phyloP scores from a whole-genome alignment of 1,139 yeast species.

The Diutina sp. region DNA sequence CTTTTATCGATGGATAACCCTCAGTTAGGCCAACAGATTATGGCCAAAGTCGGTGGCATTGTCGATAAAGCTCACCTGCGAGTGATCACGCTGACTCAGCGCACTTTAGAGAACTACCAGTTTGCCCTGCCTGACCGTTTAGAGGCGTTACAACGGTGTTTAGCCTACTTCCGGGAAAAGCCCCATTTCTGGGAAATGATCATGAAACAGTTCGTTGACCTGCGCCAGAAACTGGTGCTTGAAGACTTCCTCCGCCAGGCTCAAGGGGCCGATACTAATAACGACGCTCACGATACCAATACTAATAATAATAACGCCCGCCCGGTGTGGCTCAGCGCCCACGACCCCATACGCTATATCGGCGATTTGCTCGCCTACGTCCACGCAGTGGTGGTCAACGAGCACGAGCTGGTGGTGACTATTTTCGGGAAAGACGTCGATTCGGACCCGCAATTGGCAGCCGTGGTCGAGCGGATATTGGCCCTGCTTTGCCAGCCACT shows the following conservation, averaged over 20 bases:
- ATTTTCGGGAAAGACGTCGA: conserved; percentile 48
- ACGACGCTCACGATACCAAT: neutral
- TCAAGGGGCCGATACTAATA: conserved; percentile 14
- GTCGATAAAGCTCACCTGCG: conserved; percentile 41
- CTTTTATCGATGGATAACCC: conserved; percentile 58
- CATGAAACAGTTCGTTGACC: conserved; percentile 28
- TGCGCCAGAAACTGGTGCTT: conserved; percentile 41
- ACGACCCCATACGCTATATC: conserved; percentile 70
- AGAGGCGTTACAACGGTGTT: conserved; percentile 19
- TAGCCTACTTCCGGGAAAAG: conserved; percentile 17
- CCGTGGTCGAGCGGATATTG: conserved; percentile 19
- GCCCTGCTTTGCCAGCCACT: conserved; percentile 31
- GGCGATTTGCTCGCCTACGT: conserved; percentile 87
- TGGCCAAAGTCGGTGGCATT: conserved; percentile 44
- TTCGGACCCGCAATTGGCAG: conserved; percentile 48
- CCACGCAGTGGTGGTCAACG: conserved; percentile 83
- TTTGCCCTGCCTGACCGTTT: conserved; percentile 18
- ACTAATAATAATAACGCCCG: conserved; percentile 10
- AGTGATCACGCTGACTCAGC: conserved; percentile 23
- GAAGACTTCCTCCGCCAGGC: conserved; percentile 51
- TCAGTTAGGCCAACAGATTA: conserved; percentile 57
- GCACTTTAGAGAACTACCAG: conserved; percentile 23
- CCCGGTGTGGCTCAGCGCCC: conserved; percentile 56
- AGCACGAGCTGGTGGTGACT: conserved; percentile 37
- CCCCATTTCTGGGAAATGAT: conserved; percentile 45